Percentiles rank a stretch among this genome's conserved stretches.
These are phyloP conservation scores for Fomitopsis pinicola DNA, from an alignment of 1,284 basidiomycete species.

Conservation along the genomic window DNA sequence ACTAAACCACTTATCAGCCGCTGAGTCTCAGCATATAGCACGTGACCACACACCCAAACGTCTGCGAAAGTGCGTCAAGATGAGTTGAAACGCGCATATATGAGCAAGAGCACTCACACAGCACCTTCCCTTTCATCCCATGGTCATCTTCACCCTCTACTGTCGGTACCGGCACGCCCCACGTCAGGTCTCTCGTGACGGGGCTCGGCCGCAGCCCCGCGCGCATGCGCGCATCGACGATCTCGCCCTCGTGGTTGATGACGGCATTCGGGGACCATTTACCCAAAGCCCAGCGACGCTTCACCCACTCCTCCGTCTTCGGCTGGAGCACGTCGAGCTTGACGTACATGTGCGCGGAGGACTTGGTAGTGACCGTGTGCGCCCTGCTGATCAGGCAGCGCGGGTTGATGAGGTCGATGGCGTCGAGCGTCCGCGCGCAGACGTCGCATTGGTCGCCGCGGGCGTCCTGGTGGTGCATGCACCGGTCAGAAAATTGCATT, in stretches of 20 bases:
- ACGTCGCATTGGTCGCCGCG: conserved; percentile 98
- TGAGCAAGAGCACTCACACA: conserved; percentile 61
- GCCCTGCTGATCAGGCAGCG: conserved; percentile 86
- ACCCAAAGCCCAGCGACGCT: conserved; percentile 73
- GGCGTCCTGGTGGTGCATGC: conserved; percentile 69
- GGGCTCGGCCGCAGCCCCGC: conserved; percentile 87
- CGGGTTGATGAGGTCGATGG: conserved; percentile 93
- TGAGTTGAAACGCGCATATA: conserved; percentile 2
- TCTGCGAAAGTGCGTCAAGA: conserved; percentile 40
- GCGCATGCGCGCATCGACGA: conserved; percentile 90
- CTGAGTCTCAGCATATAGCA: not conserved
- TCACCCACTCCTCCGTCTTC: conserved; percentile 86
- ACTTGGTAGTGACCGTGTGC: conserved; percentile 73
- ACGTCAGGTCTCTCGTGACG: conserved; percentile 91
- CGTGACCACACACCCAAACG: conserved; percentile 69
- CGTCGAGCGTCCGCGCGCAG: conserved; percentile 90
- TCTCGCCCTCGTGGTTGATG: conserved; percentile 81
- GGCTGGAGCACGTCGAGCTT: conserved; percentile 85
- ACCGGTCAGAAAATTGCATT: not conserved
- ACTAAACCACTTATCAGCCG: conserved; percentile 44
- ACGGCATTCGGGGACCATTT: conserved; percentile 93
- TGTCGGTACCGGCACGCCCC: conserved; percentile 92
- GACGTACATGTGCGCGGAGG: conserved; percentile 94
- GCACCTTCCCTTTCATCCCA: conserved; percentile 91
- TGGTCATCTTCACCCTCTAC: conserved; percentile 70